Base-by-base conservation (phyloP, 495 filamentous ascomycete genomes). In the Lasiosphaeria ovina region DNA sequence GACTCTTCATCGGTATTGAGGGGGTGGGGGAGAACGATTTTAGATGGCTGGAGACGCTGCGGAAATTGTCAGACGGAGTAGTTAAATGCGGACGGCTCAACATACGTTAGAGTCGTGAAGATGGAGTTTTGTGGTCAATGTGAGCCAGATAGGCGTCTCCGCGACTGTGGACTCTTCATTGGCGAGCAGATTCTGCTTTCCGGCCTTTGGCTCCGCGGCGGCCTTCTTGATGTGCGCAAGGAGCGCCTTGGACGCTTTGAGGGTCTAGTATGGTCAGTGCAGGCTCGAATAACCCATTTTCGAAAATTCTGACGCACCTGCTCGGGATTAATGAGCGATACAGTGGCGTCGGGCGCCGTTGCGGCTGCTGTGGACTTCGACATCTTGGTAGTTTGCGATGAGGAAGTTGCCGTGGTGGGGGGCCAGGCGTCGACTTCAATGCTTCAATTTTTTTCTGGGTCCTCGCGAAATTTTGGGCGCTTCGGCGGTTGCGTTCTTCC, bases 81-180 rank as follows among this genome's bases (percentile, higher is more conserved):
- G 14, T 54, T 42, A 35, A 12, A 44, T 3, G 40, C 55, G 40
- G 34, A 31, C 56, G 52, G 11, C 62, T 57, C 62, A 59, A 47
- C 44, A n/a, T 47, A 47, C 44, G 65, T 66, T 48, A 10, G 68
- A 60, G 35, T 71, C 68, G 60, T 70, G 60, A 35, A 72, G 69
- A 49, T 94, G 90, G 74, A 89, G 91, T 76, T 98, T 98, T 50
- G 92, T 96, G 51, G 91, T 90, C 54, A 98, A 76, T 10, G 87
- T 85, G 36, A 98, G 83, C 88, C 89, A 96, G 57, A 98, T 79
- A 3, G 90, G 83, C 1, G 73, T 70, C 60, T 83, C 77, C 16
- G 71, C 70, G 36, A 72, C 35, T 3, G 60, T 48, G 32, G 72
- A 65, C 60, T 86, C 83, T 56, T 85, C 84, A 57, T 87, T 81